phyloP scores from a whole-genome alignment of 768 basidiomycete genomes.

The Phanerodontia chrysosporium region DNA sequence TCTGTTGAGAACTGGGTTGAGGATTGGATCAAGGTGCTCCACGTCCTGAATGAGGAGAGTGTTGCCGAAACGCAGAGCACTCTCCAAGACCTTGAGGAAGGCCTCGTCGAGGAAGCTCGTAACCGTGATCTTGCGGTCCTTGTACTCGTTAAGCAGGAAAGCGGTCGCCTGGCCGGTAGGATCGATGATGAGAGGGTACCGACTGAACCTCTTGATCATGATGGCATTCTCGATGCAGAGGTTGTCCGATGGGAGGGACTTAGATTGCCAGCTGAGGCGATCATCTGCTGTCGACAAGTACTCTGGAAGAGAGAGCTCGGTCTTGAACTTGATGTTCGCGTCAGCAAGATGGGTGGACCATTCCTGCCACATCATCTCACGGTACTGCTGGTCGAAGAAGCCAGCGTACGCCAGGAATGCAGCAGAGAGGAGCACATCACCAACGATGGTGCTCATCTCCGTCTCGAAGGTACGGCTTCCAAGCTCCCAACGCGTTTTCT shows the following conservation, averaged over 20 bases:
- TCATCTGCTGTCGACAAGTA: constrained; percentile 97
- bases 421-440: constrained; percentile 92
- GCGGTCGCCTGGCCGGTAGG: constrained; percentile 96
- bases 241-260: constrained; percentile 92
- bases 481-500: constrained; percentile 89
- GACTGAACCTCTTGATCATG: constrained; percentile 97
- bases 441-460: constrained; percentile 98
- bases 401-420: constrained; percentile 97
- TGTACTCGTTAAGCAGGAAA: constrained; percentile 92
- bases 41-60: constrained; percentile 97
- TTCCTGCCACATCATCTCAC: constrained; percentile 94
- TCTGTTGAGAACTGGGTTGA: constrained; percentile 95
- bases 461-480: constrained; percentile 94
- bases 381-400: constrained; percentile 98
- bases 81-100: constrained; percentile 97
- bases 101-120: constrained; percentile 99
- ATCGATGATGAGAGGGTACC: constrained; percentile 96
- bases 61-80: constrained; percentile 97
- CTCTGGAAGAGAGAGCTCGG: constrained; percentile 88
- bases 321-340: constrained; percentile 88
- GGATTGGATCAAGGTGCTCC: constrained; percentile 93
- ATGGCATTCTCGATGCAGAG: constrained; percentile 99
- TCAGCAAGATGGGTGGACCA: constrained; percentile 89
- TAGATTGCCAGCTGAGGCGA: constrained; percentile 92
- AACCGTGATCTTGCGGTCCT: constrained; percentile 93